Conservation (phyloP, 2,329 filamentous ascomycete species). For the Penicillium brevicompactum region DNA sequence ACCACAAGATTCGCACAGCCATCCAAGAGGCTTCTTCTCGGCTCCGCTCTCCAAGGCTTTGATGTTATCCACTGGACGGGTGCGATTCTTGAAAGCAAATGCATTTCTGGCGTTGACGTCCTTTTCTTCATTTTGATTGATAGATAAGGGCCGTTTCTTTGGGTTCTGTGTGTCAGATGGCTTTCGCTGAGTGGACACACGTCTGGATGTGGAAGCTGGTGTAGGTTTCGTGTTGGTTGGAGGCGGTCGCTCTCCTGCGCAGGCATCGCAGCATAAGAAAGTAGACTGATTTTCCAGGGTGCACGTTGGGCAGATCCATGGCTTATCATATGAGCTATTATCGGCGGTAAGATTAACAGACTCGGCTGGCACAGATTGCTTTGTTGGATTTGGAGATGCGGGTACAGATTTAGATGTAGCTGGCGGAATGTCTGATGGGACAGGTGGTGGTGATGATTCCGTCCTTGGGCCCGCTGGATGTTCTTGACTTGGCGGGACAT, state of each 20-base stretch:
- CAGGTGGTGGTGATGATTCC: conserved; percentile 44
- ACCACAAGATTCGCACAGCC: conserved; percentile 61
- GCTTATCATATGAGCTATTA: conserved; percentile 39
- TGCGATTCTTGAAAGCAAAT: conserved; percentile 33
- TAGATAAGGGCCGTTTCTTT: conserved; percentile 25
- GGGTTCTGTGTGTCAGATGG: conserved; percentile 12
- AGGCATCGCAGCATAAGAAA: conserved; percentile 63
- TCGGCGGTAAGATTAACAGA: conserved; percentile 21
- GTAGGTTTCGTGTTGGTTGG: conserved; percentile 22
- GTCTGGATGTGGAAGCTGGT: conserved; percentile 1
- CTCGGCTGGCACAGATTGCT: conserved; percentile 5
- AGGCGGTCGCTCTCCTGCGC: conserved; percentile 56
- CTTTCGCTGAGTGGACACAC: background rate
- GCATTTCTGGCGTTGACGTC: conserved; percentile 14
- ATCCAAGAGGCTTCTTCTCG: conserved; percentile 56
- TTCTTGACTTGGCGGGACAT: conserved; percentile 55
- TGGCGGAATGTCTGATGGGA: conserved; percentile 25
- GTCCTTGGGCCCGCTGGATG: conserved; percentile 53
- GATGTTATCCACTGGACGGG: conserved; percentile 40
- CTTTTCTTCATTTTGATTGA: conserved; percentile 5
- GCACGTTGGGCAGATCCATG: conserved; percentile 64
- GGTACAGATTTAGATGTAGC: conserved; percentile 17
- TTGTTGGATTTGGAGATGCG: background rate
- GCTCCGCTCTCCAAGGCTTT: conserved; percentile 43
- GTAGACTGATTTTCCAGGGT: conserved; percentile 64